Evolutionary conservation across 2,329 filamentous ascomycete genomes (phyloP).

Genomic region (Amylocarpus encephaloides): DNA sequence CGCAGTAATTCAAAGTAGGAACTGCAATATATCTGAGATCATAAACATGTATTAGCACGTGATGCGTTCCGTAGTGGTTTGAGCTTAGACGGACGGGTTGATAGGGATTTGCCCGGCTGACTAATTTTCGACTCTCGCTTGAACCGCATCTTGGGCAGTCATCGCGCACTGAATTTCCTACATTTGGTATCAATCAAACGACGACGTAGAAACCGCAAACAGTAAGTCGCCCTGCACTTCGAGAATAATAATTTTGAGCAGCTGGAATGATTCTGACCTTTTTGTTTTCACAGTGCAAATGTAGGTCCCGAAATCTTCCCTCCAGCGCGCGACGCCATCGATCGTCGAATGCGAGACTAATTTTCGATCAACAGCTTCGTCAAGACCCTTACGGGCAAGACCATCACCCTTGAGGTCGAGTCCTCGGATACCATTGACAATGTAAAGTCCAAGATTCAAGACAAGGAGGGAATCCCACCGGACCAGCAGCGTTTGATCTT

Average conservation of each 20-base stretch:
- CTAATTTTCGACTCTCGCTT: no score
- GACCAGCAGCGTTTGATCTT: constrained; percentile 99
- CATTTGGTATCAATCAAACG: constrained; percentile 16
- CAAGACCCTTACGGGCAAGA: constrained; percentile 99
- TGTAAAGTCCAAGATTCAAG: constrained; percentile 99
- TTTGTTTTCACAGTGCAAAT: constrained; percentile 68
- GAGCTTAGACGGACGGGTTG: no score
- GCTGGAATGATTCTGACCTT: constrained; percentile 41
- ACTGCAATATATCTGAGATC: no score
- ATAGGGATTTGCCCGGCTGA: no score
- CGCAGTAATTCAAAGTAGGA: no score
- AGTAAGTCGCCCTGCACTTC: constrained; percentile 42
- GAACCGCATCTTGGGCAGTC: neutral
- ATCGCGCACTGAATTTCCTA: neutral
- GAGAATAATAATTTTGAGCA: neutral
- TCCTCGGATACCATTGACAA: constrained; percentile 99
- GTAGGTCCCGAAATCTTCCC: constrained; percentile 50
- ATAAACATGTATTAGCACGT: no score
- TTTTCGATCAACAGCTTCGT: constrained; percentile 67
- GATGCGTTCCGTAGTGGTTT: no score
- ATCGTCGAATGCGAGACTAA: constrained; percentile 21
- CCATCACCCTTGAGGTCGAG: constrained; percentile 99
- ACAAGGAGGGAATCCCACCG: constrained; percentile 98
- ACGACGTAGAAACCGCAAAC: constrained; percentile 36
- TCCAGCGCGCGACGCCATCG: neutral